A percentile compares a stretch with the other conserved stretches of the same genome.
Conservation (phyloP, 1,284 basidiomycete genomes). For the Ceratobasidium theobromae region DNA sequence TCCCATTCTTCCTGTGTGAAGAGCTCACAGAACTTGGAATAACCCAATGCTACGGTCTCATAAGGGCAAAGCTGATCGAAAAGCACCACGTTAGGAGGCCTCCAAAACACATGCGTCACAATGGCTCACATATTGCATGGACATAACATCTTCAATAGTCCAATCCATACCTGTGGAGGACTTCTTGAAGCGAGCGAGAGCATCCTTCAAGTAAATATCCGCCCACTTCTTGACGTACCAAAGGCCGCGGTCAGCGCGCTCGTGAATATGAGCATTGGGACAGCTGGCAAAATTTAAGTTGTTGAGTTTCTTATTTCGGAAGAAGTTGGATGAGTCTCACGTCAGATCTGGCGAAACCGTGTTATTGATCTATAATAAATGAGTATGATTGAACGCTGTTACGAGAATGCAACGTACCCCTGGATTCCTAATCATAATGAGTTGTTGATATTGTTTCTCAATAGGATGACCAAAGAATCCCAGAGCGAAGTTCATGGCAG, state of each 20-base stretch:
- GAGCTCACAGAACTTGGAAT: constrained; percentile 84
- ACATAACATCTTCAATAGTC: constrained; percentile 68
- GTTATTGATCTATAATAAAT: constrained; percentile 63
- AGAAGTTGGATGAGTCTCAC: constrained; percentile 42
- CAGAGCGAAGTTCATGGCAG: constrained; percentile 80
- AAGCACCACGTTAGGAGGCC: constrained; percentile 33
- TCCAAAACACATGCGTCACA: not conserved
- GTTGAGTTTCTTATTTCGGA: not conserved
- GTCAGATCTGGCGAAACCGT: constrained; percentile 75
- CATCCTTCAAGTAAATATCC: constrained; percentile 66
- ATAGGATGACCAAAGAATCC: constrained; percentile 86
- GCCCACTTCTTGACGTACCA: constrained; percentile 57
- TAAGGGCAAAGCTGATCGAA: constrained; percentile 66
- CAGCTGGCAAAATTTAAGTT: constrained; percentile 6
- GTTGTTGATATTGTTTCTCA: constrained; percentile 75
- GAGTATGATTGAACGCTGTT: not conserved
- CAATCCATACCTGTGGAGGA: constrained; percentile 66
- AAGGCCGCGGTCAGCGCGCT: constrained; percentile 36
- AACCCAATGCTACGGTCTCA: constrained; percentile 90
- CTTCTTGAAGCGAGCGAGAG: constrained; percentile 61
- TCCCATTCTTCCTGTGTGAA: constrained; percentile 91
- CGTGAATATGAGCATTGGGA: constrained; percentile 27
- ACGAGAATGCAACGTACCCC: constrained; percentile 44
- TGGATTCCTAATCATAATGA: constrained; percentile 71
- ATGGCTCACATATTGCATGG: constrained; percentile 51